Evolutionary conservation across 1,284 basidiomycete genomes (phyloP).

Genomic region (Lentinula novae-zelandiae): DNA sequence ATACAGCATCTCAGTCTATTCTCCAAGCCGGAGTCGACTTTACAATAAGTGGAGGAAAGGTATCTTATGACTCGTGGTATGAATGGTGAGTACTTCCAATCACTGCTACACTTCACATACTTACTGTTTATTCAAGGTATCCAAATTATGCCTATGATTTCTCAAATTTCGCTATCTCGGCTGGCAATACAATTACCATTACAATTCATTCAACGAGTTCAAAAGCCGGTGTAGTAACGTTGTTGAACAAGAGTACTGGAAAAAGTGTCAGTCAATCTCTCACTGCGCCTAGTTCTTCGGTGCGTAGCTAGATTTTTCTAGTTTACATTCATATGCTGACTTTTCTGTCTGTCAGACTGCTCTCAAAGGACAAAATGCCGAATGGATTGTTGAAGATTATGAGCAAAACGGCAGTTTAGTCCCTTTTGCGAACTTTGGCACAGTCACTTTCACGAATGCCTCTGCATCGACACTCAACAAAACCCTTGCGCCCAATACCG

Average conservation of each 20-base stretch:
- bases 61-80: conserved; percentile 23
- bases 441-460: conserved; percentile 25
- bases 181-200: conserved; percentile 26
- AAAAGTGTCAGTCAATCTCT: conserved; percentile 21
- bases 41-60: conserved; percentile 19
- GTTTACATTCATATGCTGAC: too few relatives aligned
- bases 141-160: conserved; percentile 29
- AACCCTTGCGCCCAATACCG: conserved; percentile 15
- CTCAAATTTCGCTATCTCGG: conserved; percentile 23
- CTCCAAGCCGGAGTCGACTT: conserved; percentile 25
- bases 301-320: too few relatives aligned
- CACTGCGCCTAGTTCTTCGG: conserved; percentile 5
- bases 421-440: conserved; percentile 33
- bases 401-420: conserved; percentile 27
- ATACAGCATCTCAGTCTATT: conserved; percentile 11
- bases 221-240: conserved; percentile 26
- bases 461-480: conserved; percentile 11
- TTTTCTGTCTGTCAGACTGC: not conserved
- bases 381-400: conserved; percentile 36
- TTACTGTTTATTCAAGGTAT: conserved; percentile 21
- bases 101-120: not conserved
- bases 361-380: conserved; percentile 31
- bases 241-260: conserved; percentile 28
- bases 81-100: not conserved
- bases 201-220: conserved; percentile 26